These are phyloP conservation scores for Neurospora sp. DNA, from an alignment of 495 filamentous ascomycete species.

Conservation along the genomic window DNA sequence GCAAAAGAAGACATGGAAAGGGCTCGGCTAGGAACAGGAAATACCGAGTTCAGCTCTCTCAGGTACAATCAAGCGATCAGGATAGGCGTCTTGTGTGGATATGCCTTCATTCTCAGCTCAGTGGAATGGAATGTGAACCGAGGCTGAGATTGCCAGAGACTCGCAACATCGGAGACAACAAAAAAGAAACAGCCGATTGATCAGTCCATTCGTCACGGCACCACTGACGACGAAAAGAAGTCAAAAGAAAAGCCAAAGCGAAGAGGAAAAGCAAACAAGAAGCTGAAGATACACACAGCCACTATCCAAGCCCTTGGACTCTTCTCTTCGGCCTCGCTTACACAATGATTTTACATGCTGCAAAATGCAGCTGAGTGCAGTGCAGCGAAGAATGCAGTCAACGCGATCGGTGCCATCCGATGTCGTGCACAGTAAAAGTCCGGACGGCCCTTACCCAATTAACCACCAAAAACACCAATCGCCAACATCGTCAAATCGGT, in stretches of 20 bases:
- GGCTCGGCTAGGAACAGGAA: not conserved
- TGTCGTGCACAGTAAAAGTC: not conserved
- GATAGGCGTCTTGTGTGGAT: not conserved
- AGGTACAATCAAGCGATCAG: not conserved
- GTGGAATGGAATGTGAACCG: not conserved
- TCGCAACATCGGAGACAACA: too few relatives aligned
- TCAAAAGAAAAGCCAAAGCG: not conserved
- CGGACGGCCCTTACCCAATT: not conserved
- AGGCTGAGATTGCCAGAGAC: not conserved
- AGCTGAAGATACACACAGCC: not conserved
- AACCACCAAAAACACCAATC: not conserved
- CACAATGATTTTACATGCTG: too few relatives aligned
- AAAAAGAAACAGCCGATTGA: not conserved
- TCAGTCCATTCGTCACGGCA: not conserved
- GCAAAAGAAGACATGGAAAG: not conserved
- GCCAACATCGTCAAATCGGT: not conserved
- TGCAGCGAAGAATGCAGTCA: too few relatives aligned
- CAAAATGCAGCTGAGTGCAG: too few relatives aligned
- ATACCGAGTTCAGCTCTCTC: not conserved
- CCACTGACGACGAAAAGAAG: not conserved
- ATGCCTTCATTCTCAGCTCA: not conserved
- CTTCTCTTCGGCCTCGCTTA: not conserved
- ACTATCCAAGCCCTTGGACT: not conserved
- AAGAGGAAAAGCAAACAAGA: not conserved
- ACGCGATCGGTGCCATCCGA: too few relatives aligned